These are phyloP conservation scores for Nicotiana tomentosiformis DNA, from an alignment of 257 asterid genomes.

Conservation along the genomic window DNA sequence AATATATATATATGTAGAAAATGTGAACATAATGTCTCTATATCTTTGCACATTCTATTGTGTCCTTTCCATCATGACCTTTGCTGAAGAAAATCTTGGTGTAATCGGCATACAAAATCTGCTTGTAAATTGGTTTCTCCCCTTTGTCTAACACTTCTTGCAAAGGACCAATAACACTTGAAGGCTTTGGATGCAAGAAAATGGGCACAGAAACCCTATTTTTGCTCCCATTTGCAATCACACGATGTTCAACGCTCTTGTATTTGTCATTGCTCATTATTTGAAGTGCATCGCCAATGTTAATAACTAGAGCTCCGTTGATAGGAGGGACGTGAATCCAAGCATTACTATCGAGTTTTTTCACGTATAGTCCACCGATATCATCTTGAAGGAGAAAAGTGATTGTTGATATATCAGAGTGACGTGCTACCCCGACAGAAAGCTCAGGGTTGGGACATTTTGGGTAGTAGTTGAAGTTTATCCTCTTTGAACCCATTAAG, in stretches of 20 bases:
- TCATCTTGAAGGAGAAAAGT: slow-evolving; percentile 25
- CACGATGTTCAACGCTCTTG: slow-evolving; percentile 28
- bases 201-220: slow-evolving; percentile 21
- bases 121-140: slow-evolving; percentile 19
- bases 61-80: slow-evolving; percentile 30
- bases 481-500: slow-evolving; percentile 18
- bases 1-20: not conserved
- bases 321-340: slow-evolving; percentile 28
- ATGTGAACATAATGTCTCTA: not conserved
- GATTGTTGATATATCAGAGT: slow-evolving; percentile 22
- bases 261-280: slow-evolving; percentile 22
- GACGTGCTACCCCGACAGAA: slow-evolving; percentile 22
- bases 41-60: slow-evolving; percentile 25
- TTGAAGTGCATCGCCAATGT: slow-evolving; percentile 27
- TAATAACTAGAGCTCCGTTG: slow-evolving; percentile 22
- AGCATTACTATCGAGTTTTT: slow-evolving; percentile 1
- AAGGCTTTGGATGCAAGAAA: slow-evolving; percentile 16
- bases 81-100: slow-evolving; percentile 26
- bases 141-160: slow-evolving; percentile 17
- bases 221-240: slow-evolving; percentile 23
- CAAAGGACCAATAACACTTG: slow-evolving; percentile 18
- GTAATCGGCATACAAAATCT: slow-evolving; percentile 21
- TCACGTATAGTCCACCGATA: slow-evolving; percentile 22
- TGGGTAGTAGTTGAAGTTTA: slow-evolving; percentile 23
- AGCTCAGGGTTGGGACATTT: slow-evolving; percentile 30